A percentile compares a stretch with the other conserved stretches of the same genome.
Evolutionary conservation across 2,329 filamentous ascomycete species (phyloP).

Genomic region (Coleophoma cylindrospora): DNA sequence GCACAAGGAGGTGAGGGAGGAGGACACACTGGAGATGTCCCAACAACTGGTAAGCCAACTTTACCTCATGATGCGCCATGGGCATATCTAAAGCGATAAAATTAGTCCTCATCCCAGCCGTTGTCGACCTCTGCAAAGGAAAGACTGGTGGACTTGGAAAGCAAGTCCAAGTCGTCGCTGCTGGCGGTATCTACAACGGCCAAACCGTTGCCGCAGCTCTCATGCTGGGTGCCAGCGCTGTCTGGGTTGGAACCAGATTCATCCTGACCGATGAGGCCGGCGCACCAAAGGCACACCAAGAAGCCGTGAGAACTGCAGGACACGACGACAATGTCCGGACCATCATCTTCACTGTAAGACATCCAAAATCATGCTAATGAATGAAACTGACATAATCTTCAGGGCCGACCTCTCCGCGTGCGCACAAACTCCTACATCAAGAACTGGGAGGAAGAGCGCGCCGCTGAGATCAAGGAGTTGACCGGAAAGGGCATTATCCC

Average conservation of each 20-base stretch:
- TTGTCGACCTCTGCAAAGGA: constrained; percentile 75
- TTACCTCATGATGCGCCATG: neutral
- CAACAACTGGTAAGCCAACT: constrained; percentile 48
- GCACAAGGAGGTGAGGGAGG: constrained; percentile 97
- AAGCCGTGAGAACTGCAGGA: constrained; percentile 83
- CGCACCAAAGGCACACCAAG: constrained; percentile 89
- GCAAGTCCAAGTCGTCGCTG: constrained; percentile 87
- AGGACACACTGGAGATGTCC: constrained; percentile 91
- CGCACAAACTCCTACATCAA: constrained; percentile 89
- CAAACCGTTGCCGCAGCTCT: constrained; percentile 84
- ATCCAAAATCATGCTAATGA: constrained; percentile 19
- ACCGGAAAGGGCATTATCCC: constrained; percentile 86
- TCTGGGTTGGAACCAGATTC: constrained; percentile 97
- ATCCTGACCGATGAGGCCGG: constrained; percentile 92
- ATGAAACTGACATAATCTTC: no score
- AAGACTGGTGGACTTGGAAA: constrained; percentile 79
- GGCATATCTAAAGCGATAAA: constrained; percentile 30
- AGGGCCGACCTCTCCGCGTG: constrained; percentile 84
- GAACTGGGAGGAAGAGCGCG: constrained; percentile 94
- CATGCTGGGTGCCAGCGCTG: constrained; percentile 86
- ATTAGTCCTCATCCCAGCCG: constrained; percentile 78
- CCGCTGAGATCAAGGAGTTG: constrained; percentile 85
- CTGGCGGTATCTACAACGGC: constrained; percentile 91
- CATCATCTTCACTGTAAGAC: constrained; percentile 78
- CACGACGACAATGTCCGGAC: constrained; percentile 97